Evolutionary conservation across 108 stramenopile genomes (phyloP), one percentile per base, ranked within the genome.

Genomic region (Poteriospumella lacustris): DNA sequence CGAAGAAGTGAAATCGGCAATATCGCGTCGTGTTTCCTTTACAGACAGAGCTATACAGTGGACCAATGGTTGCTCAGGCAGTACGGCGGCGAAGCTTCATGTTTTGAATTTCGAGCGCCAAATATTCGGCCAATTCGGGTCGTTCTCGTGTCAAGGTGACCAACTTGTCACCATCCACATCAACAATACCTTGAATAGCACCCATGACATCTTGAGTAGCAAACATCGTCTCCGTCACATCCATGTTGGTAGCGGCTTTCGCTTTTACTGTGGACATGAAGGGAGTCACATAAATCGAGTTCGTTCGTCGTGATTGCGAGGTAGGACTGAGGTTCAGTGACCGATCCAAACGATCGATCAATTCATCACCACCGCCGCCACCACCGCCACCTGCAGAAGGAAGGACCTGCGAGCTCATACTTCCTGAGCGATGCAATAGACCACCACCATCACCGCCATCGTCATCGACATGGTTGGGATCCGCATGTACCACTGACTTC

Each of bases 101-200:
- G 15, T 73, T 39, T 29, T 26, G 15, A 73, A 73, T 73, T 73
- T 73, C 70, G 9, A 73, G 5, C 9, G 9, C 26, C 9, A 73
- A 5, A 73, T 33, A 56, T 38, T 73, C 70, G 31, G 70, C 43
- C 36, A 73, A 38, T 56, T 73, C 70, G 15, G 70, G 70, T 24
- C 31, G 12, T 34, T 56, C 5, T 19, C 31, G 40, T 33, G 36
- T 5, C 3, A 73, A 38, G 26, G 9, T 56, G 15, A 31, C 38
- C 28, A 73, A 19, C 5, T 73, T 15, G 28, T 39, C 9, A 5
- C 70, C 70, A 12, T 67, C 15, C 64, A 67, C 12, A 38, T 38
- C 15, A 67, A 67, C 19, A 40, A 41, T 38, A 15, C 64, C 64
- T 52, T 52, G 15, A 52, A 19, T 19, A 15, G 47, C 15, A 15